A percentile compares a stretch with the other conserved stretches of the same genome.
These are phyloP conservation scores for Calcarisporium arbuscula DNA, from an alignment of 2,329 filamentous ascomycete genomes.

Conservation along the genomic window DNA sequence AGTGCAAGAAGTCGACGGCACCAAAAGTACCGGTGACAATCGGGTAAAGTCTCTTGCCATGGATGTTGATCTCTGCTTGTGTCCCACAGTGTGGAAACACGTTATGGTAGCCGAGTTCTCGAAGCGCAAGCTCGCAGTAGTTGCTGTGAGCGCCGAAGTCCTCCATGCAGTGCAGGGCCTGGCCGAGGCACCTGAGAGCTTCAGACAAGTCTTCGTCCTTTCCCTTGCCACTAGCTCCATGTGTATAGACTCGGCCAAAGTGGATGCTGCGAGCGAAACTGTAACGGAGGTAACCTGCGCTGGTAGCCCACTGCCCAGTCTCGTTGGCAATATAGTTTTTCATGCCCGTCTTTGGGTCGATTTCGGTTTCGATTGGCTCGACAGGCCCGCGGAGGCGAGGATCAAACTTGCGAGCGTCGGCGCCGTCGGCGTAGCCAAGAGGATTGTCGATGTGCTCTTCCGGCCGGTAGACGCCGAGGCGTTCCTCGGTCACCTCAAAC, in stretches of 20 bases:
- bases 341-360: constrained; percentile 81
- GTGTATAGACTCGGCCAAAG: constrained; percentile 68
- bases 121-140: constrained; percentile 71
- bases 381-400: constrained; percentile 76
- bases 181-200: constrained; percentile 68
- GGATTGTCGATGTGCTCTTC: constrained; percentile 74
- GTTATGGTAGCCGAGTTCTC: constrained; percentile 72
- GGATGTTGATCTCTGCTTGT: constrained; percentile 55
- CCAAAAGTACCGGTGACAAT: constrained; percentile 71
- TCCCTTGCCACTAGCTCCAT: constrained; percentile 52
- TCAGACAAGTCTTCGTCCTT: constrained; percentile 75
- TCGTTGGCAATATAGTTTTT: constrained; percentile 99
- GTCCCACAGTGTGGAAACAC: constrained; percentile 74
- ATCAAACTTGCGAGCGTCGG: constrained; percentile 80
- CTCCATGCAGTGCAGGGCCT: constrained; percentile 72
- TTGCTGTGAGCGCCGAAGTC: constrained; percentile 78
- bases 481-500: constrained; percentile 76
- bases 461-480: constrained; percentile 73
- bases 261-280: constrained; percentile 71
- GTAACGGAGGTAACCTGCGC: constrained; percentile 73
- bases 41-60: constrained; percentile 63
- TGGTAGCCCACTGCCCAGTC: constrained; percentile 79
- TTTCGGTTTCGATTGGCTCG: constrained; percentile 60
- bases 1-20: constrained; percentile 78
- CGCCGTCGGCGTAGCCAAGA: constrained; percentile 77